phyloP scores from a whole-genome alignment of 148 eudicot genomes.

The Vaccinium darrowii region DNA sequence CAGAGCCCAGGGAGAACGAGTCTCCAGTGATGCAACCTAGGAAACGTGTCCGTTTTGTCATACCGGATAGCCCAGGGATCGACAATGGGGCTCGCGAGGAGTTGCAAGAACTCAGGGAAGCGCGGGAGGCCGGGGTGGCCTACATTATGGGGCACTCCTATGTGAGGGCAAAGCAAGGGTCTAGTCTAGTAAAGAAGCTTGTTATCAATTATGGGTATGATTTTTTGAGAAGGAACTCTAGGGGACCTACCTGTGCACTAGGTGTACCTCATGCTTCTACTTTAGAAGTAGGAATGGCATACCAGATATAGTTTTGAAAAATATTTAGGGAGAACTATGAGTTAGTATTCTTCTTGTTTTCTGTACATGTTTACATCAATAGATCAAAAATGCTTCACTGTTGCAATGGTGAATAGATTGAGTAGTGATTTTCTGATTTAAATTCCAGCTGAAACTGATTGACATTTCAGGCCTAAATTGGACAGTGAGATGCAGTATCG shows the following conservation, averaged over 20 bases:
- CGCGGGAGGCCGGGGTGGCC: conserved; percentile 84
- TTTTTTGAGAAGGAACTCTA: conserved; percentile 78
- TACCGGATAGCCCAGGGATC: conserved; percentile 73
- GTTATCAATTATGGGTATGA: conserved; percentile 81
- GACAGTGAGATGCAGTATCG: not conserved
- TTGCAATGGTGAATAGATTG: not conserved
- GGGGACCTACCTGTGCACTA: conserved; percentile 61
- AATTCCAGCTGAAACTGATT: not conserved
- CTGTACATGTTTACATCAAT: not conserved
- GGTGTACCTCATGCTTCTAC: conserved; percentile 92
- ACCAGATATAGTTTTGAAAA: conserved; percentile 42
- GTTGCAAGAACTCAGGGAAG: conserved; percentile 79
- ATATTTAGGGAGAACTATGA: not conserved
- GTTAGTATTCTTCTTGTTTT: not conserved
- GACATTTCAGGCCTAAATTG: not conserved
- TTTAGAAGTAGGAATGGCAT: conserved; percentile 94
- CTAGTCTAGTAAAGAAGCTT: conserved; percentile 65
- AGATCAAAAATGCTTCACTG: not conserved
- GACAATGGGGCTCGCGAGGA: conserved; percentile 52
- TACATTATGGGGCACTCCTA: conserved; percentile 86
- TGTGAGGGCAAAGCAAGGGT: conserved; percentile 79
- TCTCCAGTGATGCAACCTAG: conserved; percentile 31
- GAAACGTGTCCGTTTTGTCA: conserved; percentile 69
- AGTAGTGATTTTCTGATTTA: not conserved
- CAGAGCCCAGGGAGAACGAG: conserved; percentile 47